Evolutionary conservation across 2,329 filamentous ascomycete species (phyloP).

Genomic region (Sclerotinia spermophila): DNA sequence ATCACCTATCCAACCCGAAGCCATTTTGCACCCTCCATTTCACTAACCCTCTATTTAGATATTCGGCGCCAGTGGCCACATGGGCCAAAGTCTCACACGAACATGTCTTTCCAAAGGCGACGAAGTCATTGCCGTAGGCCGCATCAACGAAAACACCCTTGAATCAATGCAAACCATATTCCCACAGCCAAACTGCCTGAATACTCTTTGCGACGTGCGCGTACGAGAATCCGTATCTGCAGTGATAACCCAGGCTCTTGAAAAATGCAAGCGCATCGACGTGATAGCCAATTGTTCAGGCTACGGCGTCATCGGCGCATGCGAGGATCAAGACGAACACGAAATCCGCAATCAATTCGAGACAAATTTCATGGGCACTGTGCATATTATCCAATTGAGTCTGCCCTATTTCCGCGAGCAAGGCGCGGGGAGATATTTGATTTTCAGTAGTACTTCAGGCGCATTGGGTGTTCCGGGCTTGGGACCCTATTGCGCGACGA

Average conservation of each 20-base stretch:
- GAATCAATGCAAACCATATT: slow-evolving; percentile 62
- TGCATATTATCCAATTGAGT: slow-evolving; percentile 88
- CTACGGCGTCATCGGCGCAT: slow-evolving; percentile 91
- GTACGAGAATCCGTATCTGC: slow-evolving; percentile 71
- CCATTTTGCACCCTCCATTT: neutral
- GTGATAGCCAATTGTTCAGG: slow-evolving; percentile 91
- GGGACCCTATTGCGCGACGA: slow-evolving; percentile 93
- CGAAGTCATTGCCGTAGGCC: slow-evolving; percentile 80
- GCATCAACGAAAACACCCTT: slow-evolving; percentile 70
- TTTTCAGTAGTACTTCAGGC: slow-evolving; percentile 90
- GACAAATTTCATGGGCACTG: slow-evolving; percentile 93
- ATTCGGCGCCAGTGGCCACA: slow-evolving; percentile 96
- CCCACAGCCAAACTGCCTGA: slow-evolving; percentile 70
- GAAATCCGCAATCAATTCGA: slow-evolving; percentile 95
- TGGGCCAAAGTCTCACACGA: slow-evolving; percentile 86
- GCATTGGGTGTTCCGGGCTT: slow-evolving; percentile 90
- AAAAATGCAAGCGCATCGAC: slow-evolving; percentile 77
- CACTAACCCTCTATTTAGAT: slow-evolving; percentile 49
- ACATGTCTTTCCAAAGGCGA: slow-evolving; percentile 77
- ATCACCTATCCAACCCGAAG: neutral
- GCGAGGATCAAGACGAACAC: slow-evolving; percentile 94
- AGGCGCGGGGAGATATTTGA: slow-evolving; percentile 75
- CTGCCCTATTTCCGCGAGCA: slow-evolving; percentile 83
- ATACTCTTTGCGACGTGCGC: slow-evolving; percentile 85
- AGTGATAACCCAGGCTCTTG: slow-evolving; percentile 67